Conservation (phyloP, 208 protist species). For the Trypanosoma cruzi region DNA sequence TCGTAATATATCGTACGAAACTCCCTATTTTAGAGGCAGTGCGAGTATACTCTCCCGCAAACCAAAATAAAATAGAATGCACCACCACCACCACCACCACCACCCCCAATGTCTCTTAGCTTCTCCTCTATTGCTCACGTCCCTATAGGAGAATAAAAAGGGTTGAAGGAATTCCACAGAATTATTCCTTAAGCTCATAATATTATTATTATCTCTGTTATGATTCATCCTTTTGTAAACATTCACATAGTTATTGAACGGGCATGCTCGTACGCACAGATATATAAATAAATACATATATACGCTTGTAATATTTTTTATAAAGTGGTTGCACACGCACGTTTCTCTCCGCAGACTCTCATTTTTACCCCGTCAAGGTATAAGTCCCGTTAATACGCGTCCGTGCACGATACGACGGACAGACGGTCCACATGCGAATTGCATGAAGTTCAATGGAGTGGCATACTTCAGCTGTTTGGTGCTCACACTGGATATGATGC, state of each 20-base stretch:
- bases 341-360: background rate
- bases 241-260: background rate
- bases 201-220: background rate
- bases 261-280: background rate
- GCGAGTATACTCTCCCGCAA: background rate
- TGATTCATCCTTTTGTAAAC: background rate
- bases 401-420: constrained; percentile 26
- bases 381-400: constrained; percentile 28
- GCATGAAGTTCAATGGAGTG: constrained; percentile 34
- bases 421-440: constrained; percentile 30
- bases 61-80: background rate
- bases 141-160: background rate
- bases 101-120: background rate
- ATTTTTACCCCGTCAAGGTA: constrained; percentile 6
- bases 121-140: background rate
- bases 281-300: background rate
- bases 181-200: background rate
- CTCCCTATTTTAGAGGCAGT: background rate
- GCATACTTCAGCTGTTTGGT: constrained; percentile 28
- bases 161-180: background rate
- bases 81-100: no score
- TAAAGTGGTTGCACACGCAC: background rate
- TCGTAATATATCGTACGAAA: no score
- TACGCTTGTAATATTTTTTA: no score
- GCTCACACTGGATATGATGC: constrained; percentile 31